Evolutionary conservation across 176 grass and related monocot species (phyloP).

Genomic region (Phragmites australis): DNA sequence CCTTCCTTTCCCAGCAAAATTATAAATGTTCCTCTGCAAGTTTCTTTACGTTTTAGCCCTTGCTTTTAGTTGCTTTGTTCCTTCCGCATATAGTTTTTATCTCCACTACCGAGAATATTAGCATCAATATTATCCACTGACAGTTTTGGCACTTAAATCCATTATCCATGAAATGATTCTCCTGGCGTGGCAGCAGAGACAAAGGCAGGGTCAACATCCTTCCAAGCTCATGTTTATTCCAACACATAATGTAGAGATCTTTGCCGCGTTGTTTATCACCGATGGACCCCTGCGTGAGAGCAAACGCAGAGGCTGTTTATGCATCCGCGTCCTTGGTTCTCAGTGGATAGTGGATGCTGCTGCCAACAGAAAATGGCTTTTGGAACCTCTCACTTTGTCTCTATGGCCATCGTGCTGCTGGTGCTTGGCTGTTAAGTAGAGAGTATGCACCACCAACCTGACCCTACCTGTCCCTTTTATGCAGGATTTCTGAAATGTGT

Average conservation of each 20-base stretch:
- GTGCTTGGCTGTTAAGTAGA: conserved; percentile 15
- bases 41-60: neutral
- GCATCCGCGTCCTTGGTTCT: conserved; percentile 14
- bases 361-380: conserved; percentile 44
- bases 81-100: conserved; percentile 1
- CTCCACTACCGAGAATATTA: conserved; percentile 29
- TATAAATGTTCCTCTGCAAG: neutral
- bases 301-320: neutral
- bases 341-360: conserved; percentile 36
- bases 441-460: conserved; percentile 3
- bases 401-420: neutral
- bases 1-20: neutral
- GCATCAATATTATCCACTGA: conserved; percentile 9
- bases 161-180: conserved; percentile 42
- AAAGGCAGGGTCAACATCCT: conserved; percentile 36
- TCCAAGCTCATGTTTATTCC: conserved; percentile 18
- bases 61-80: conserved; percentile 29
- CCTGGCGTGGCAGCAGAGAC: conserved; percentile 42
- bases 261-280: neutral
- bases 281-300: neutral
- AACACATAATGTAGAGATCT: conserved; percentile 14
- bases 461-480: conserved; percentile 8
- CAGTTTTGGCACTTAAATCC: conserved; percentile 31
- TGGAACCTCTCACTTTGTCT: conserved; percentile 19
- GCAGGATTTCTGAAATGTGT: neutral